Conservation (phyloP, 1,284 basidiomycete genomes). For the Cryptococcus deneoformans region DNA sequence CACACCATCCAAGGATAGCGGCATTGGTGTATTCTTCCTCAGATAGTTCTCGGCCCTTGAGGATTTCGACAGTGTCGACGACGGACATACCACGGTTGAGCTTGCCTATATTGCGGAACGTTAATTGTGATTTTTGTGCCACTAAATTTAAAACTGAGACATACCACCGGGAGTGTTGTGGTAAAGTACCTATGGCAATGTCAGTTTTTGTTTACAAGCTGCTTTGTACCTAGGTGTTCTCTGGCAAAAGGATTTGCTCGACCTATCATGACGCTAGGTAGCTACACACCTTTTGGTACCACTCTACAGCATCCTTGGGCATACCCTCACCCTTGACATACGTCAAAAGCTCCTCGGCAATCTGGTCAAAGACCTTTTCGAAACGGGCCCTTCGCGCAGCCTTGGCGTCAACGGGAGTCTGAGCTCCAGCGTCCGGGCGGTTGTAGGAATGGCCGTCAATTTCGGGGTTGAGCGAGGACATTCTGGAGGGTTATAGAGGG, state of each 20-base stretch:
- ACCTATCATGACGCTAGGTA: not conserved
- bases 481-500: not conserved
- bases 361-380: conserved; percentile 55
- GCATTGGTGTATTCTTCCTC: conserved; percentile 88
- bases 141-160: conserved; percentile 1
- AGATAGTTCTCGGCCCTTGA: conserved; percentile 61
- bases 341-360: conserved; percentile 59
- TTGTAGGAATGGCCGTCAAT: conserved; percentile 18
- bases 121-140: not conserved
- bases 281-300: conserved; percentile 66
- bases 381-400: conserved; percentile 36
- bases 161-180: conserved; percentile 87
- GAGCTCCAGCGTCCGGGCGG: conserved; percentile 8
- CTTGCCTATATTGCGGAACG: conserved; percentile 59
- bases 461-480: conserved; percentile 8
- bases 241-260: not conserved
- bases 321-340: conserved; percentile 67
- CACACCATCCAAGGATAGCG: conserved; percentile 94
- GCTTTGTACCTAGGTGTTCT: not conserved
- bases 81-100: conserved; percentile 95
- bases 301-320: conserved; percentile 76
- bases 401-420: conserved; percentile 19
- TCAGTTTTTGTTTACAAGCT: not conserved
- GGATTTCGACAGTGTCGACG: conserved; percentile 87
- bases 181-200: conserved; percentile 66